These are phyloP conservation scores for Botryobasidium botryosum DNA, from an alignment of 768 basidiomycete genomes.

Conservation along the genomic window DNA sequence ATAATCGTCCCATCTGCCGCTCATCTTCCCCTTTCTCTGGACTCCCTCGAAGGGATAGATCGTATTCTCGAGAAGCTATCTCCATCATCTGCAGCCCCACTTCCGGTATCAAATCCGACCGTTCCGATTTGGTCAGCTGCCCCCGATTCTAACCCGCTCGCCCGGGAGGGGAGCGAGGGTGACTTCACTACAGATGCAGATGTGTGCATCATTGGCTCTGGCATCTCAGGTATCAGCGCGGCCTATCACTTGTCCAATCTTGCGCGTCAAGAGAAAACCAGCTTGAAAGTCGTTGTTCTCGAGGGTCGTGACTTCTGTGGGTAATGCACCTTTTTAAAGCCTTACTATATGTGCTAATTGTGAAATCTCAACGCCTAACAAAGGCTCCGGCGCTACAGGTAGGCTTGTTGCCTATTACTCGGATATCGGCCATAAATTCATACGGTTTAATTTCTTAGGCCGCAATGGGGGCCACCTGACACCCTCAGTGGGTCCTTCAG, in stretches of 20 bases:
- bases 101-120: slow-evolving; percentile 50
- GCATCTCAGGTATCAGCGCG: slow-evolving; percentile 58
- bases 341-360: slow-evolving; percentile 14
- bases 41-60: too few relatives aligned
- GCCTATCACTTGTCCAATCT: slow-evolving; percentile 54
- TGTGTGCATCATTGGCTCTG: slow-evolving; percentile 63
- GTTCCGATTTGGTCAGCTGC: slow-evolving; percentile 57
- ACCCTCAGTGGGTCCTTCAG: too few relatives aligned
- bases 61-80: too few relatives aligned
- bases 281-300: slow-evolving; percentile 42
- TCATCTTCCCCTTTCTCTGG: too few relatives aligned
- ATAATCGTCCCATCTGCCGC: too few relatives aligned
- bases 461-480: slow-evolving; percentile 69
- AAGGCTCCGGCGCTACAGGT: slow-evolving; percentile 70
- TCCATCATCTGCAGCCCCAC: too few relatives aligned
- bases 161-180: slow-evolving; percentile 46
- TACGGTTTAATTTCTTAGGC: slow-evolving; percentile 26
- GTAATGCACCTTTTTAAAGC: slow-evolving; percentile 27
- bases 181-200: slow-evolving; percentile 43
- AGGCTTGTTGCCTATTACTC: slow-evolving; percentile 6
- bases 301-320: slow-evolving; percentile 79
- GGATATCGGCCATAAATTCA: neutral
- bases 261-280: slow-evolving; percentile 23
- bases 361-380: slow-evolving; percentile 8
- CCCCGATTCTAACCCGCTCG: slow-evolving; percentile 47